These are phyloP conservation scores for Acanthamoeba castellanii DNA, from an alignment of 208 protist species.

Conservation along the genomic window DNA sequence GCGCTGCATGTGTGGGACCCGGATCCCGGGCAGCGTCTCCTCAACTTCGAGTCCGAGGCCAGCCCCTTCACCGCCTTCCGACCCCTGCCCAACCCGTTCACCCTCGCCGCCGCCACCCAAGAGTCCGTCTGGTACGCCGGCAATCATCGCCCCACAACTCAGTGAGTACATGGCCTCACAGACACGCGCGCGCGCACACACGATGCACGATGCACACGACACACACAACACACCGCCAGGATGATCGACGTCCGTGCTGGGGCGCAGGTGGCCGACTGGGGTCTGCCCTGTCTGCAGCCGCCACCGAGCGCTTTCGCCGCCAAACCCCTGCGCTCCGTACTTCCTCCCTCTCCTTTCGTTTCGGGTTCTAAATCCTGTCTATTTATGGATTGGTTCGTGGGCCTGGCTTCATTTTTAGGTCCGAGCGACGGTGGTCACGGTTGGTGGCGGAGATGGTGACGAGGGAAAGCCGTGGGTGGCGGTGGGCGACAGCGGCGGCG, in stretches of 20 bases:
- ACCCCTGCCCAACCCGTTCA: not conserved
- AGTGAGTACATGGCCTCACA: too few relatives aligned
- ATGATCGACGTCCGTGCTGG: conserved; percentile 5
- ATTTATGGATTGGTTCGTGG: not conserved
- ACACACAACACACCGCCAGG: not conserved
- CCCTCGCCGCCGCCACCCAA: conserved; percentile 14
- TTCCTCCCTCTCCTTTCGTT: not conserved
- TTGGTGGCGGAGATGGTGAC: not conserved
- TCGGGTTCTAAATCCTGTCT: not conserved
- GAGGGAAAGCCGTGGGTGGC: conserved; percentile 18
- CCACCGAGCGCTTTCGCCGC: not conserved
- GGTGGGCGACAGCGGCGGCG: conserved; percentile 37
- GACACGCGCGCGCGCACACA: too few relatives aligned
- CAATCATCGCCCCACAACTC: too few relatives aligned
- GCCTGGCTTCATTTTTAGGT: not conserved
- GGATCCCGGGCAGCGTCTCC: not conserved
- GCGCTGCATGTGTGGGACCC: conserved; percentile 24
- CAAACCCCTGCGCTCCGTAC: not conserved
- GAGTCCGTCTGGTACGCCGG: not conserved
- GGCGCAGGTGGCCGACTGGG: conserved; percentile 21
- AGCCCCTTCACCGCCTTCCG: not conserved
- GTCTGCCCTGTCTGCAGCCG: conserved; percentile 20
- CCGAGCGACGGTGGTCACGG: not conserved
- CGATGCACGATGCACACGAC: not conserved
- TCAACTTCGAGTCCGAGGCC: conserved; percentile 30